Base-by-base conservation (phyloP, 768 basidiomycete species). In the Trametes coccinea region DNA sequence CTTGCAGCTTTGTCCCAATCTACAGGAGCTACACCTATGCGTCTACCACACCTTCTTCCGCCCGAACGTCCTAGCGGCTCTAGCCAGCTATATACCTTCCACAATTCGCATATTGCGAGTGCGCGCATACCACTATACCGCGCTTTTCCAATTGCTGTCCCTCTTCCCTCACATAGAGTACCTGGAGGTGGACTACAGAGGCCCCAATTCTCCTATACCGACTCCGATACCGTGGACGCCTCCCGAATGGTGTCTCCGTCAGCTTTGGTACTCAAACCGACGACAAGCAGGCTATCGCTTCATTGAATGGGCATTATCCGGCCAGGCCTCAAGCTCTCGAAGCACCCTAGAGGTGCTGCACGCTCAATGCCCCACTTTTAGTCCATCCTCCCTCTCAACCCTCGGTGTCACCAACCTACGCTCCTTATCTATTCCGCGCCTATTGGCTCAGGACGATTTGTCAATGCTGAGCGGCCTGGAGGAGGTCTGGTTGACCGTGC, bases 11-110 rank as follows among this genome's bases (percentile, higher is more conserved):
- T 53, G 51, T 44, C 41, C 59, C 10, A n/a, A n/a, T 27, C 51
- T 60, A 3, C 60, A 47, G 10, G 60, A 61, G 31, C 47, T 61
- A 4, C 60, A 55, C n/a, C 11, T 50, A 10, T 33, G 27, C n/a
- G 11, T 61, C 39, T 37, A 55, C 41, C 53, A 55, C 31, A 53
- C 39, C 6, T 55, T 16, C 10, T 61, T 61, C 30, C 46, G 53
- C 5, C 40, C 60, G 30, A n/a, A 50, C 7, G 53, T 50, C n/a
- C 53, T 61, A 8, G 37, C 9, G 6, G 16, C n/a, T 10, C 31
- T 56, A n/a, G 30, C 41, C 41, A n/a, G 5, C 10, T 4, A 5
- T 16, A 13, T 43, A n/a, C 41, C 41, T 43, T 14, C 13, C 5
- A 14, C 41, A 8, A 16, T 43, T 5, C 41, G 41, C 8, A 14